Percentiles rank a stretch among this genome's conserved stretches.
phyloP scores from a whole-genome alignment of 495 filamentous ascomycete species.

The Hyaloscypha variabilis region DNA sequence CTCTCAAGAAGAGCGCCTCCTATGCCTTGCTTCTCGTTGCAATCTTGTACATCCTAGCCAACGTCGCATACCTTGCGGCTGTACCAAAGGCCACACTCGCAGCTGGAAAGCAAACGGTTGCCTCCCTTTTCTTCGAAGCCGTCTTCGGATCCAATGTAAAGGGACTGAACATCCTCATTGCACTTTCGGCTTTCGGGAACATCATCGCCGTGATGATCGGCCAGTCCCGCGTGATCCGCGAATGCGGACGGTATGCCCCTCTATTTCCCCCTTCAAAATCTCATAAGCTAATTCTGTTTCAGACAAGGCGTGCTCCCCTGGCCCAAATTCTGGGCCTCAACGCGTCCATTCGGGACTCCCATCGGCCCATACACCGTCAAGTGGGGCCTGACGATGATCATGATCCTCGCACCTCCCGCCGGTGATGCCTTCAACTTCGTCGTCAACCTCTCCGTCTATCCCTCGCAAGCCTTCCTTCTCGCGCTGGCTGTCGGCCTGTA shows the following conservation, averaged over 20 bases:
- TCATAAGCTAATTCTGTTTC: too few species aligned
- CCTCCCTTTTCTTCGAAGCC: conserved; percentile 60
- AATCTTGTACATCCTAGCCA: conserved; percentile 61
- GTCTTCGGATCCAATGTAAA: conserved; percentile 57
- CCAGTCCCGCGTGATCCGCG: conserved; percentile 59
- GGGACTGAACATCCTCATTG: conserved; percentile 63
- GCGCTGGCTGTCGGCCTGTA: conserved; percentile 56
- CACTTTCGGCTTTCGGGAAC: conserved; percentile 66
- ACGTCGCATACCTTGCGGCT: conserved; percentile 64
- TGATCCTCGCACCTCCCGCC: conserved; percentile 68
- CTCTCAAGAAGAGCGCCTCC: conserved; percentile 52
- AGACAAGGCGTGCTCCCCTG: conserved; percentile 70
- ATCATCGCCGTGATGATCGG: conserved; percentile 61
- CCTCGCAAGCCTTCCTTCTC: conserved; percentile 54
- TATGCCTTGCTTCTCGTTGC: conserved; percentile 52
- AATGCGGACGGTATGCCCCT: conserved; percentile 47
- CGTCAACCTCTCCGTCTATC: conserved; percentile 56
- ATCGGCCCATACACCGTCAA: conserved; percentile 61
- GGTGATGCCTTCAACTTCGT: conserved; percentile 73
- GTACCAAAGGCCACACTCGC: conserved; percentile 45
- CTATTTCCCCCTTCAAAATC: conserved; percentile 33
- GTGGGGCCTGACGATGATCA: conserved; percentile 60
- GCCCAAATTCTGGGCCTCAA: conserved; percentile 65
- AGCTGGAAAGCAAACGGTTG: conserved; percentile 40
- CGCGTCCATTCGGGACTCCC: conserved; percentile 64